These are phyloP conservation scores for Fusarium pininemorale DNA, from an alignment of 2,329 filamentous ascomycete genomes.

Conservation along the genomic window DNA sequence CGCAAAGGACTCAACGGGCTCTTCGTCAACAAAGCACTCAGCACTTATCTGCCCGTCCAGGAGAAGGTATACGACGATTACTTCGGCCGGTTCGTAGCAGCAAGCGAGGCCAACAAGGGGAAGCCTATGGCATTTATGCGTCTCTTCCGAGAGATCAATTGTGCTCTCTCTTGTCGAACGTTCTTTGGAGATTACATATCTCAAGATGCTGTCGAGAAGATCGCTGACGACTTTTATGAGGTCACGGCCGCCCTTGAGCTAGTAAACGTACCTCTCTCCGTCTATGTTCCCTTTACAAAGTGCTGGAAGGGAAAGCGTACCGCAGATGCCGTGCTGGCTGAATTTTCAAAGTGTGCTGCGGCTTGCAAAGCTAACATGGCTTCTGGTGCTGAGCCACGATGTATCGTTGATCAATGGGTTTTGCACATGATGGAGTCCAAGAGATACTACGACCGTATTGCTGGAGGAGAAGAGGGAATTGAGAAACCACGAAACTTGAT, in stretches of 20 bases:
- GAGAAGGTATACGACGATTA: slow-evolving; percentile 78
- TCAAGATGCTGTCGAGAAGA: slow-evolving; percentile 74
- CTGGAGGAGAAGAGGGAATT: slow-evolving; percentile 58
- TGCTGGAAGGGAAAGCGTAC: slow-evolving; percentile 80
- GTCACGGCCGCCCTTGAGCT: slow-evolving; percentile 82
- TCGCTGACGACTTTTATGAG: slow-evolving; percentile 81
- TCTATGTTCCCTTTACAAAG: slow-evolving; percentile 80
- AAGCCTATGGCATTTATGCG: slow-evolving; percentile 74
- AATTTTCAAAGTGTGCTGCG: slow-evolving; percentile 76
- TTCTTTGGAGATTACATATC: slow-evolving; percentile 85
- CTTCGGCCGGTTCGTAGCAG: slow-evolving; percentile 72
- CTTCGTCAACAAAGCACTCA: slow-evolving; percentile 77
- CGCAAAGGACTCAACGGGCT: slow-evolving; percentile 78
- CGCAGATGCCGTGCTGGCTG: slow-evolving; percentile 74
- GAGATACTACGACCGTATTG: slow-evolving; percentile 70
- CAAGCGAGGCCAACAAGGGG: slow-evolving; percentile 62
- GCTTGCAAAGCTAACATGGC: slow-evolving; percentile 78
- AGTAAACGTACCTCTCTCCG: slow-evolving; percentile 75
- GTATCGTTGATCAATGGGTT: slow-evolving; percentile 83
- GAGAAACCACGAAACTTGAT: slow-evolving; percentile 59
- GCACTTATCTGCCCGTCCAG: slow-evolving; percentile 76
- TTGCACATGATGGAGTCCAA: slow-evolving; percentile 77
- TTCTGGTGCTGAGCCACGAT: slow-evolving; percentile 71
- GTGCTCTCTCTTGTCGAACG: slow-evolving; percentile 79
- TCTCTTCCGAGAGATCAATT: slow-evolving; percentile 80